phyloP scores from a whole-genome alignment of 352 stramenopile genomes.

The Phytophthora sojae region DNA sequence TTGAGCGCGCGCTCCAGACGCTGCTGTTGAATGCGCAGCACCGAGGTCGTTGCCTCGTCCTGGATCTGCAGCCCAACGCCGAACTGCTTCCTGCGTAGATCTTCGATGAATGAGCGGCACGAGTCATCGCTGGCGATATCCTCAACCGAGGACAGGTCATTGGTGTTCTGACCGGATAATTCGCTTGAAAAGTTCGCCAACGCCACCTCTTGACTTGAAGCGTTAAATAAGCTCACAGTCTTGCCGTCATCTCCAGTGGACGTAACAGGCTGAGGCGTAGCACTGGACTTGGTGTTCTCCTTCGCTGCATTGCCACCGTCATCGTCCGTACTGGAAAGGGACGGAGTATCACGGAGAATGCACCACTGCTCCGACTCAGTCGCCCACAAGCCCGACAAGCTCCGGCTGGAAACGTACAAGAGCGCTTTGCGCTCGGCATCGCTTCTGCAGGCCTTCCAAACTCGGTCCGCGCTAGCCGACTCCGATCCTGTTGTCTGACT shows the following conservation, averaged over 20 bases:
- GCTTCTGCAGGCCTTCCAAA: constrained; percentile 46
- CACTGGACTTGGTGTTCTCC: neutral
- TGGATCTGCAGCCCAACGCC: constrained; percentile 76
- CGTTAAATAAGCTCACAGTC: constrained; percentile 8
- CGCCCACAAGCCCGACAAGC: constrained; percentile 29
- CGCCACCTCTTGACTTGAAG: constrained; percentile 7
- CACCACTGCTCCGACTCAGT: constrained; percentile 35
- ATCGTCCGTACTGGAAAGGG: neutral
- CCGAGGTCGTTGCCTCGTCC: constrained; percentile 59
- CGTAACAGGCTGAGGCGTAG: neutral
- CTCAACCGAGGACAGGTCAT: neutral
- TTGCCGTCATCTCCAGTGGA: constrained; percentile 4
- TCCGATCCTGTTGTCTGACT: constrained; percentile 10
- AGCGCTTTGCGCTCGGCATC: constrained; percentile 46
- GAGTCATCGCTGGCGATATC: constrained; percentile 15
- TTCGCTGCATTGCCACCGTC: neutral
- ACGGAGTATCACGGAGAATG: constrained; percentile 24
- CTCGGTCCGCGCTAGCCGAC: constrained; percentile 24
- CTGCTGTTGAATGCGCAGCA: constrained; percentile 79
- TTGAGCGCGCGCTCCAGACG: constrained; percentile 86
- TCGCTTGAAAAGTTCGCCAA: constrained; percentile 22
- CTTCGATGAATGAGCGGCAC: constrained; percentile 65
- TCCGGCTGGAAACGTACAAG: constrained; percentile 31
- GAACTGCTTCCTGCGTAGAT: constrained; percentile 79
- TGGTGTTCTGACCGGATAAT: constrained; percentile 1